Conservation (phyloP, 208 protist genomes). For the Trypanosomatidae sp. region DNA sequence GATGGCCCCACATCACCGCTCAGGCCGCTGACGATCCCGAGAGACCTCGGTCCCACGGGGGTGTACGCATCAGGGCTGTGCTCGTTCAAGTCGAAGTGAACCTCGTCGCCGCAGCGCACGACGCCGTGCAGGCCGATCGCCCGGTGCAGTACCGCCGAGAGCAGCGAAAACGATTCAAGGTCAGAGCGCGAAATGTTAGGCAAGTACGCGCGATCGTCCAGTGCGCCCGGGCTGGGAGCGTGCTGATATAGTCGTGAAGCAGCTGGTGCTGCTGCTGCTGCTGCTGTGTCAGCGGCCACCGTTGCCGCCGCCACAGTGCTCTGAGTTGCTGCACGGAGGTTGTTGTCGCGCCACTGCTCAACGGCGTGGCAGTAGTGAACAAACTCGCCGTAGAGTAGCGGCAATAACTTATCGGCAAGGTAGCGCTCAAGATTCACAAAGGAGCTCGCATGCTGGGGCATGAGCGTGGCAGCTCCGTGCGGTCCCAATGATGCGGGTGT, state of each 20-base stretch:
- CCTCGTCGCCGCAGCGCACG: not conserved
- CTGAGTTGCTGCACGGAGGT: too few relatives aligned
- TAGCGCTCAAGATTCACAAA: constrained; percentile 5
- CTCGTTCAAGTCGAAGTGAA: not conserved
- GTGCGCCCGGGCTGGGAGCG: not conserved
- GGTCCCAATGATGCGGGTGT: not conserved
- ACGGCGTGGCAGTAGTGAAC: constrained; percentile 1
- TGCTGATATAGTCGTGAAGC: not conserved
- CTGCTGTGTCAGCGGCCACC: not conserved
- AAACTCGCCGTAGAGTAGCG: constrained; percentile 7
- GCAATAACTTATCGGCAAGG: not conserved
- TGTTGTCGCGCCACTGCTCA: constrained; percentile 3
- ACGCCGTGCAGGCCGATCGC: not conserved
- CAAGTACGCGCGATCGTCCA: not conserved
- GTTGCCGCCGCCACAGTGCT: not conserved
- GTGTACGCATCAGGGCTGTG: not conserved
- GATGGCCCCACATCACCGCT: not conserved
- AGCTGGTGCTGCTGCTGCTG: not conserved
- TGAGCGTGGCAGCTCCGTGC: not conserved
- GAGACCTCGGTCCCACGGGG: not conserved
- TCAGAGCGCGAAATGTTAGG: not conserved
- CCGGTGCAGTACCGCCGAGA: constrained; percentile 2
- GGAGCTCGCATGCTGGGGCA: not conserved
- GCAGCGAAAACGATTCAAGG: not conserved
- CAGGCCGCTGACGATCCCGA: not conserved